Evolutionary conservation across 495 filamentous ascomycete species (phyloP).

Genomic region (Rhizodiscina lignyota): DNA sequence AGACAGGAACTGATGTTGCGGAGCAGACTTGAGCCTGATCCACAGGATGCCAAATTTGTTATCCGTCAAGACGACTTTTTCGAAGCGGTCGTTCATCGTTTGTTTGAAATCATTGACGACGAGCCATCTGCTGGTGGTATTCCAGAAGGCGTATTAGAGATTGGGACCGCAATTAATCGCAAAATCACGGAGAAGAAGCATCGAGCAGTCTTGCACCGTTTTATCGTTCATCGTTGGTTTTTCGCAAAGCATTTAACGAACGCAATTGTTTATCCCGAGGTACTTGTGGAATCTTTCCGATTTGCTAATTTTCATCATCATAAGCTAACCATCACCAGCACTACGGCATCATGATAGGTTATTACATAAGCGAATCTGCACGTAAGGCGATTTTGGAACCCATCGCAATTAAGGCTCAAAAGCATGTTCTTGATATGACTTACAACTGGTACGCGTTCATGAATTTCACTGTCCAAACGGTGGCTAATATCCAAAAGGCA

Average conservation of each 20-base stretch:
- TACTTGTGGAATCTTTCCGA: constrained; percentile 20
- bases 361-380: constrained; percentile 80
- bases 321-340: constrained; percentile 33
- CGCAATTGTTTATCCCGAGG: constrained; percentile 81
- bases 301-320: neutral
- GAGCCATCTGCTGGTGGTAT: constrained; percentile 59
- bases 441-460: constrained; percentile 24
- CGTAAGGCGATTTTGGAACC: constrained; percentile 76
- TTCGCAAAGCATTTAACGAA: constrained; percentile 75
- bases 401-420: constrained; percentile 61
- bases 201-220: constrained; percentile 55
- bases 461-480: neutral
- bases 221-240: constrained; percentile 79
- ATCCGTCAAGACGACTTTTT: constrained; percentile 85
- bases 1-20: constrained; percentile 43
- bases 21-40: constrained; percentile 46
- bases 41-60: constrained; percentile 46
- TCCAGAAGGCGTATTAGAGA: constrained; percentile 63
- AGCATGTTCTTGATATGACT: constrained; percentile 48
- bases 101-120: constrained; percentile 79
- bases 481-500: constrained; percentile 26
- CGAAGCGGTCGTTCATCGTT: constrained; percentile 55
- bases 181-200: constrained; percentile 50
- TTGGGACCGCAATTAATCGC: constrained; percentile 64
- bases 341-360: constrained; percentile 74